phyloP scores from a whole-genome alignment of 108 stramenopile genomes.

The Parietichytrium sp. region DNA sequence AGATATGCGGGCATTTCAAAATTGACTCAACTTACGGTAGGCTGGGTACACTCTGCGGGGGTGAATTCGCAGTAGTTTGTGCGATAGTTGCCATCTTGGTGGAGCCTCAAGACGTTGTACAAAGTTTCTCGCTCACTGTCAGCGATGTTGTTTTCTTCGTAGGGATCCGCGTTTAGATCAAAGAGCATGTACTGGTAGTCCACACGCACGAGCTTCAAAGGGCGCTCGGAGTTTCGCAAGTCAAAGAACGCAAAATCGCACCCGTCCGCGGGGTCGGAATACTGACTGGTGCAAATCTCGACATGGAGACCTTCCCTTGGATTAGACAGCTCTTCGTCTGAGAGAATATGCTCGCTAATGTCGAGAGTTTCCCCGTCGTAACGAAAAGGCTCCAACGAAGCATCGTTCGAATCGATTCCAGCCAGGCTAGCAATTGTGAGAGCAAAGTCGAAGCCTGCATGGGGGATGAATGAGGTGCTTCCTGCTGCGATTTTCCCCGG shows the following conservation, averaged over 20 bases:
- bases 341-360: background rate
- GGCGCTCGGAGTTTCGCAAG: background rate
- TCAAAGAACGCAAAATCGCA: conserved; percentile 27
- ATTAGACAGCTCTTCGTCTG: background rate
- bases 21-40: no score
- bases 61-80: conserved; percentile 23
- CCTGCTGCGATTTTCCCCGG: background rate
- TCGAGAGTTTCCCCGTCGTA: background rate
- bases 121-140: background rate
- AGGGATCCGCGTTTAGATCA: background rate
- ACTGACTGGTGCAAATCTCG: conserved; percentile 4
- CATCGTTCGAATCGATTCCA: background rate
- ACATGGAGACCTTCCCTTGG: background rate
- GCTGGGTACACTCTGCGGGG: background rate
- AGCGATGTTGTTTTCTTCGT: background rate
- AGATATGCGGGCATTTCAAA: no score
- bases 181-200: conserved; percentile 7
- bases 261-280: background rate
- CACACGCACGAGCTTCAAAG: conserved; percentile 6
- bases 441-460: background rate
- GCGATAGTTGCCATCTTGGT: background rate
- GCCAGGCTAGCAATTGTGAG: conserved; percentile 4
- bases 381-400: background rate
- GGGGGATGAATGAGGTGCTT: background rate
- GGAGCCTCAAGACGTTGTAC: background rate